A percentile compares a stretch with the other conserved stretches of the same genome.
phyloP scores from a whole-genome alignment of 2,329 filamentous ascomycete genomes.

The Mollisiaceae sp. region DNA sequence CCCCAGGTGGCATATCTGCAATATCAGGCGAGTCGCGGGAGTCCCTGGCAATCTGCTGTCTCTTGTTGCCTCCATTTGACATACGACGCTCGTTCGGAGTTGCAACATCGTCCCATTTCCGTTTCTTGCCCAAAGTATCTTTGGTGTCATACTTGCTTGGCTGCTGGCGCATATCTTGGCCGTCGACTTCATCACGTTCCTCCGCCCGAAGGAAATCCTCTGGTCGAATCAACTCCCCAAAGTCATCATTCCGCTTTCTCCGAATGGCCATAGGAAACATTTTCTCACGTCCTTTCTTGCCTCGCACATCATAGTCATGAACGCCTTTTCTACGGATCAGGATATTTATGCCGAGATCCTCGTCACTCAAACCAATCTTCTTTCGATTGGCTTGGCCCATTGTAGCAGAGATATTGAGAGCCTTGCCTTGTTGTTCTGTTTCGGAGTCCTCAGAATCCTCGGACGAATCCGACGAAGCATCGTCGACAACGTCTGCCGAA shows the following conservation, averaged over 20 bases:
- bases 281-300: conserved; percentile 89
- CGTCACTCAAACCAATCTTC: conserved; percentile 84
- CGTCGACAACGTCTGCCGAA: conserved; percentile 76
- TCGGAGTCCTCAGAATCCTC: conserved; percentile 89
- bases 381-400: conserved; percentile 83
- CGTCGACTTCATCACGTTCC: conserved; percentile 79
- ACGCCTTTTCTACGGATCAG: conserved; percentile 86
- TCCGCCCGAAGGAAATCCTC: conserved; percentile 95
- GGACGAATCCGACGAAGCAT: conserved; percentile 84
- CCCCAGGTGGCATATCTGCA: conserved; percentile 49
- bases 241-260: conserved; percentile 83
- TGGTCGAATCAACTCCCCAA: conserved; percentile 89
- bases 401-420: conserved; percentile 85
- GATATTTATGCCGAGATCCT: conserved; percentile 90
- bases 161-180: conserved; percentile 62
- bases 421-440: conserved; percentile 87
- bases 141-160: conserved; percentile 55
- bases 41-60: conserved; percentile 55
- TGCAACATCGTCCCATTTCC: conserved; percentile 84
- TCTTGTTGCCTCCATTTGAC: conserved; percentile 60
- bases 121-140: conserved; percentile 82
- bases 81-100: conserved; percentile 46
- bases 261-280: conserved; percentile 89
- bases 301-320: conserved; percentile 91
- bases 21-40: conserved; percentile 44